Percentiles rank a stretch among this genome's conserved stretches.
These are phyloP conservation scores for Sanghuangporus sanghuang DNA, from an alignment of 1,284 basidiomycete genomes.

Conservation along the genomic window DNA sequence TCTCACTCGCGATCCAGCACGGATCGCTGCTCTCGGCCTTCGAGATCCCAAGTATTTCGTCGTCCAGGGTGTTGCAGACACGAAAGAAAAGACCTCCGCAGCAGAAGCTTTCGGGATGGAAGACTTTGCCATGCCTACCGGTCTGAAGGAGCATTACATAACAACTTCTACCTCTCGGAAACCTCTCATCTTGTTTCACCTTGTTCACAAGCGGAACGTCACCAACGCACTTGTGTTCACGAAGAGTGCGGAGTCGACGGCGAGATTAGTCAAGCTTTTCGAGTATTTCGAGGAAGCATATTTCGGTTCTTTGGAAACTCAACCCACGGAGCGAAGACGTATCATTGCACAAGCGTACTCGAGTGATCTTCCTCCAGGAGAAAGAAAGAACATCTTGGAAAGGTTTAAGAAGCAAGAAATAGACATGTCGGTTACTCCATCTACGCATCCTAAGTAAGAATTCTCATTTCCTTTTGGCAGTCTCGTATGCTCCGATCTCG, in stretches of 20 bases:
- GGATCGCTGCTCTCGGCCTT: slow-evolving; percentile 80
- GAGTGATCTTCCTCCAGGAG: slow-evolving; percentile 73
- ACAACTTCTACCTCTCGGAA: slow-evolving; percentile 79
- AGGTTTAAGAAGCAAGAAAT: slow-evolving; percentile 81
- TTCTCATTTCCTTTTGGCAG: slow-evolving; percentile 35
- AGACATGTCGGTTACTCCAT: slow-evolving; percentile 63
- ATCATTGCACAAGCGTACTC: slow-evolving; percentile 73
- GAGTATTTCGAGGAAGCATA: slow-evolving; percentile 72
- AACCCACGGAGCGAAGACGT: slow-evolving; percentile 22
- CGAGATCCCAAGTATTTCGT: slow-evolving; percentile 85
- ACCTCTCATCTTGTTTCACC: slow-evolving; percentile 85
- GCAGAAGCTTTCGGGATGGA: slow-evolving; percentile 48
- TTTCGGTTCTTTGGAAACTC: slow-evolving; percentile 8
- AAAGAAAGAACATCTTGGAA: slow-evolving; percentile 75
- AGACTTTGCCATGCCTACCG: slow-evolving; percentile 78
- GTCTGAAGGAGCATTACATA: slow-evolving; percentile 84
- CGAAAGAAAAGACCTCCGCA: slow-evolving; percentile 36
- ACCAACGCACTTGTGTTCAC: slow-evolving; percentile 88
- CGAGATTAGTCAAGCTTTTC: slow-evolving; percentile 78
- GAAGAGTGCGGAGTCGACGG: slow-evolving; percentile 90
- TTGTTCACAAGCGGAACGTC: slow-evolving; percentile 62
- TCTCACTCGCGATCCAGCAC: slow-evolving; percentile 89
- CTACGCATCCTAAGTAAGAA: background rate
- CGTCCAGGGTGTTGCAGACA: slow-evolving; percentile 52
- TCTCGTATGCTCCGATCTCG: slow-evolving; percentile 91